Percentiles rank a stretch among this genome's conserved stretches.
Evolutionary conservation across 129 eudicot genomes (phyloP).

Genomic region (Apium graveolens): DNA sequence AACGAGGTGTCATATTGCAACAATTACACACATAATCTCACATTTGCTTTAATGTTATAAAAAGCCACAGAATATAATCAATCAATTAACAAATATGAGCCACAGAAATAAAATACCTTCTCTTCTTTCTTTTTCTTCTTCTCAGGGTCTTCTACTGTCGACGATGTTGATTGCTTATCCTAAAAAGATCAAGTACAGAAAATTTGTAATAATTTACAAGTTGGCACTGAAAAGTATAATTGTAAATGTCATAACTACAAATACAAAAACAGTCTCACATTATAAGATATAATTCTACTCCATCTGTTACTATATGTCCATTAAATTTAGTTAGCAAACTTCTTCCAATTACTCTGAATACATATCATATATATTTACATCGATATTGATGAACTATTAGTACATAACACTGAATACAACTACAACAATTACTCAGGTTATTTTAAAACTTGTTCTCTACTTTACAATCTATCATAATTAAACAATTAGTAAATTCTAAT

Average conservation of each 20-base stretch:
- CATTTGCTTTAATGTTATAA: not conserved
- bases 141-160: constrained; percentile 36
- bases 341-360: not conserved
- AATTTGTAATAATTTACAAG: not conserved
- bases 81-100: not conserved
- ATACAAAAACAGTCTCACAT: not conserved
- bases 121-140: constrained; percentile 76
- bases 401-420: no score
- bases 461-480: no score
- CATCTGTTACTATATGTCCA: not conserved
- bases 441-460: no score
- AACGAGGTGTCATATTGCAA: not conserved
- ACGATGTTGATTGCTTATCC: constrained; percentile 3
- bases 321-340: no score
- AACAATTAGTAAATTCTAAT: no score
- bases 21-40: not conserved
- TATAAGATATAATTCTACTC: not conserved
- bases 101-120: constrained; percentile 24
- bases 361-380: no score
- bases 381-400: no score
- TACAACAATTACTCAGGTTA: no score
- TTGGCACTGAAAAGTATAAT: not conserved
- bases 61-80: not conserved
- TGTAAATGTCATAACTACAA: not conserved
- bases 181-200: not conserved